Conservation (phyloP, 257 asterid genomes). For the Nicotiana sylvestris region DNA sequence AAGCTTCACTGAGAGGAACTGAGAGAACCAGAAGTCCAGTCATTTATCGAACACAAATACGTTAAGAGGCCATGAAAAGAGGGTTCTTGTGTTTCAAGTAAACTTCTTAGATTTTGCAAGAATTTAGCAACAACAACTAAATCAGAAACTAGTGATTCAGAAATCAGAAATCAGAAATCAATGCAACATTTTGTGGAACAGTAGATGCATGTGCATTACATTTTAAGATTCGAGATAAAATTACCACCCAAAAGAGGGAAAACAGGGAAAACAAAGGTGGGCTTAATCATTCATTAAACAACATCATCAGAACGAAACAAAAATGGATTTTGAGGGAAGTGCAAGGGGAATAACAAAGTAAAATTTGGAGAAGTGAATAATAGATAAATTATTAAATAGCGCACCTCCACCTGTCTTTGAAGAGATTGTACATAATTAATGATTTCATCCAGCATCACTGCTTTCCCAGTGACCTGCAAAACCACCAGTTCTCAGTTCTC, state of each 20-base stretch:
- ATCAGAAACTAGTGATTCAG: neutral
- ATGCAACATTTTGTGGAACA: neutral
- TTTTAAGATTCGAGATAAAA: neutral
- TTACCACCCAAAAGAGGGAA: neutral
- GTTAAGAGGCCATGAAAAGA: neutral
- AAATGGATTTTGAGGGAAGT: neutral
- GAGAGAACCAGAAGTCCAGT: slow-evolving; percentile 19
- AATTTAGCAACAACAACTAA: neutral
- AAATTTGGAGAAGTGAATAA: neutral
- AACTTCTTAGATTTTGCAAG: neutral
- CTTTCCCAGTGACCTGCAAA: slow-evolving; percentile 89
- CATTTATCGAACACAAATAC: neutral
- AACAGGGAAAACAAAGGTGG: neutral
- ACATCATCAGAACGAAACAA: neutral
- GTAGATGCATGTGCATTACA: neutral
- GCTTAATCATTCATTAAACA: neutral
- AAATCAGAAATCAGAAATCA: neutral
- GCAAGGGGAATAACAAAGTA: neutral
- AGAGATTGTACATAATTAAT: slow-evolving; percentile 94
- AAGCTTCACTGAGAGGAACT: slow-evolving; percentile 98
- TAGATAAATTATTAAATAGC: neutral
- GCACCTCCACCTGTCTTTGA: slow-evolving; percentile 93
- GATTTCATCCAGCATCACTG: slow-evolving; percentile 96
- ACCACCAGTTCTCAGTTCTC: neutral
- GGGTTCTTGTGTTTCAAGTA: neutral